Base-by-base conservation (phyloP, 768 basidiomycete genomes). In the Suillus lakei region DNA sequence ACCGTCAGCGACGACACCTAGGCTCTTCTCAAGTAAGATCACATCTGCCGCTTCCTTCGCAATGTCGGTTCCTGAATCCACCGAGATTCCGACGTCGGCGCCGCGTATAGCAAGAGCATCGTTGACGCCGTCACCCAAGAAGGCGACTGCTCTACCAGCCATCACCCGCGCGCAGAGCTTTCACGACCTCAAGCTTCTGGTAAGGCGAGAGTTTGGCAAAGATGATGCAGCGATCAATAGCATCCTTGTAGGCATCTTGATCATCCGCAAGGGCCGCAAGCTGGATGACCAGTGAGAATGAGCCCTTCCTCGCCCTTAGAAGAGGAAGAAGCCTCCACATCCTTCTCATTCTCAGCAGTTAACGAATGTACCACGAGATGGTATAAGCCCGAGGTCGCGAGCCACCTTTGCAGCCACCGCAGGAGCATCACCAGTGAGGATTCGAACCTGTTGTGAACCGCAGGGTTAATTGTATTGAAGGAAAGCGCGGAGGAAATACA, bases 21-120 rank as follows among this genome's bases (percentile, higher is more conserved):
- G 71, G 28, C 72, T 80, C 62, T 80, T 78, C 70, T 79, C 78
- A 26, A 78, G 64, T 10, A 79, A 60, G 55, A 78, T 78, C 44
- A 76, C 76, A 50, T 75, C 79, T 3, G 79, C 78, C 26, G 78
- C 79, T 58, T 79, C 79, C 64, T 79, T 79, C 16, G 78, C 77
- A 10, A 80, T 80, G 46, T 78, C 71, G 8, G 71, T 72, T 62
- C 75, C 70, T 34, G 78, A 76, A 50, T 76, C 75, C 66, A 76
- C 75, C 18, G 75, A 76, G 69, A 76, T 77, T 43, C 75, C 75
- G 2, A 76, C 75, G 41, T 76, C 75, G 5, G 75, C 75, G 26
- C 76, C 69, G 12, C 75, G 75, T 60, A 76, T 74, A 43, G 75
- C 75, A 61, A 76, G 62, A 32, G 75, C 75, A 64, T 76, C 75